These are phyloP conservation scores for Hypoxylon crocopeplum DNA, from an alignment of 495 filamentous ascomycete species.

Conservation along the genomic window DNA sequence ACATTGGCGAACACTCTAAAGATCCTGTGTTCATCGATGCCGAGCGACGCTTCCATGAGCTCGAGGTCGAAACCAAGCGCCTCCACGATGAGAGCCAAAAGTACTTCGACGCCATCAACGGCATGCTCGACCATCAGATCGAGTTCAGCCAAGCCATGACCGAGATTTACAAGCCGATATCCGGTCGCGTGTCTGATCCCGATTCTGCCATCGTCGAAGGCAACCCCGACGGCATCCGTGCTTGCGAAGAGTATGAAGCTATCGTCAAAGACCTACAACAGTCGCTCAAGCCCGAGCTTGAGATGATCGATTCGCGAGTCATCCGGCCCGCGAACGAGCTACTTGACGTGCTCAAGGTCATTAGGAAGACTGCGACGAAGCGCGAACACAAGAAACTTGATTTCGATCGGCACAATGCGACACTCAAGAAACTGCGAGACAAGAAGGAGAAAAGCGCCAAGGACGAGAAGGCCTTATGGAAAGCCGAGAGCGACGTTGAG, in stretches of 20 bases:
- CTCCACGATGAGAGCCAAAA: slow-evolving; percentile 95
- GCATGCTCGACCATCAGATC: slow-evolving; percentile 97
- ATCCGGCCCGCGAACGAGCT: slow-evolving; percentile 95
- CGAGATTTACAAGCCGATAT: slow-evolving; percentile 98
- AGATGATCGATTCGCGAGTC: slow-evolving; percentile 94
- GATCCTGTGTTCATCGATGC: slow-evolving; percentile 94
- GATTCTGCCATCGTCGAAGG: slow-evolving; percentile 80
- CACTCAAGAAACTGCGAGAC: slow-evolving; percentile 92
- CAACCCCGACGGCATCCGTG: slow-evolving; percentile 91
- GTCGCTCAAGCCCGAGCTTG: slow-evolving; percentile 86
- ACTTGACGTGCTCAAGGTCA: slow-evolving; percentile 91
- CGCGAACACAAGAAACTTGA: slow-evolving; percentile 98
- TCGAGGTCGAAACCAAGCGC: slow-evolving; percentile 94
- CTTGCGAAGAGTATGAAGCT: slow-evolving; percentile 94
- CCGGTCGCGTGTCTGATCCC: slow-evolving; percentile 92
- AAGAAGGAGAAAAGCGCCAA: slow-evolving; percentile 97
- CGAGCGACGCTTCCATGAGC: slow-evolving; percentile 90
- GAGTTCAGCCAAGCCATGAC: slow-evolving; percentile 95
- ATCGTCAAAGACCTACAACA: slow-evolving; percentile 91
- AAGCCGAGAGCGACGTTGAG: slow-evolving; percentile 91
- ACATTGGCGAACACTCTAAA: slow-evolving; percentile 91
- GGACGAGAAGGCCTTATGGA: slow-evolving; percentile 97
- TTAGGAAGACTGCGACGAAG: slow-evolving; percentile 87
- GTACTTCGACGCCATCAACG: slow-evolving; percentile 96
- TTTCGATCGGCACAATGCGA: slow-evolving; percentile 83